Base-by-base conservation (phyloP, 2,329 filamentous ascomycete genomes). In the Ophiostoma australiae region DNA sequence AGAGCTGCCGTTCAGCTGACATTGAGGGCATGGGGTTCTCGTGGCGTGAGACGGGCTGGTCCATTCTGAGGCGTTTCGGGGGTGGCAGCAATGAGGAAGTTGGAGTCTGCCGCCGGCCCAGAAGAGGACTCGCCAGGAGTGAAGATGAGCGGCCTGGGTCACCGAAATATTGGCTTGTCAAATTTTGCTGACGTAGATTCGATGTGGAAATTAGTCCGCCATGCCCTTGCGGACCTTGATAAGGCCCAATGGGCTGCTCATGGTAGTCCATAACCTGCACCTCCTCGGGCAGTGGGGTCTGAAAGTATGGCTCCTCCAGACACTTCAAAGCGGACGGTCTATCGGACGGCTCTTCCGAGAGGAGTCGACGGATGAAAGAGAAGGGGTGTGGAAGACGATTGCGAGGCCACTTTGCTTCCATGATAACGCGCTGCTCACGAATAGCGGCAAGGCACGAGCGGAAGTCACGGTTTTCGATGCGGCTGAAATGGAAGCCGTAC, bases 401-500 rank as follows among this genome's bases (percentile, higher is more conserved):
- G 23, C 66, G 33, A 23, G 33, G 66, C 35, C 37, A 67, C 23
- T 23, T 44, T 17, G 66, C 39, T 10, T 23, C 66, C 66, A 67
- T 67, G 3, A 44, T 23, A 3, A 17, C 6, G 23, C 39, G 37
- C n/a, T 67, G 66, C 37, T 41, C 39, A n/a, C 66, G 66, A 4
- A 67, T 48, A 23, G 66, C 66, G n/a, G 23, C 66, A 4, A 67
- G 13, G 20, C 66, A 67, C 13, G 66, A 67, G 3, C 37, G n/a
- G n/a, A 67, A 48, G 39, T 67, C 39, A 23, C 66, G 39, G 23
- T 67, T 41, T 7, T 67, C 66, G 37, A 31, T 31, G 39, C 66
- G 37, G 39, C 27, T 67, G 23, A 67, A 67, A 13, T 48, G n/a
- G 23, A 67, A 67, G 23, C 66, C 66, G 39, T 67, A 67, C 66